Conservation (phyloP, 768 basidiomycete species). For the Arthromyces matolae region DNA sequence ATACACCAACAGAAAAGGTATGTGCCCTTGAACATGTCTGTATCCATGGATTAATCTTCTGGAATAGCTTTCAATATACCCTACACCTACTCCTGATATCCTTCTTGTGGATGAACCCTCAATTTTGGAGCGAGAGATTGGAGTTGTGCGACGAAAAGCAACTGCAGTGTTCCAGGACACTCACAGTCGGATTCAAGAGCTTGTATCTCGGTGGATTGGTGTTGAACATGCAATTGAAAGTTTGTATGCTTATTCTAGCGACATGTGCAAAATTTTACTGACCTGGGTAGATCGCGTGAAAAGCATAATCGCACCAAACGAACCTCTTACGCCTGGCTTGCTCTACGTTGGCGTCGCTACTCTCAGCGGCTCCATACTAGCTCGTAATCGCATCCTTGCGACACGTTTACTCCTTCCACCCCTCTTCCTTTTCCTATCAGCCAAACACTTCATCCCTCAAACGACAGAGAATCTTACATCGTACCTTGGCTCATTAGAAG, state of each 20-base stretch:
- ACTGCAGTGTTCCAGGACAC: constrained; percentile 54
- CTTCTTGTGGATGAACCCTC: constrained; percentile 75
- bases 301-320: constrained; percentile 73
- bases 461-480: constrained; percentile 65
- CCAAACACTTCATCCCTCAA: constrained; percentile 84
- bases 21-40: constrained; percentile 1
- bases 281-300: constrained; percentile 66
- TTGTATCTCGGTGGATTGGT: constrained; percentile 79
- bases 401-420: constrained; percentile 77
- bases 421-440: constrained; percentile 60
- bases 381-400: constrained; percentile 70
- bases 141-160: constrained; percentile 57
- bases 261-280: background rate
- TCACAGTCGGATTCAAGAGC: constrained; percentile 64
- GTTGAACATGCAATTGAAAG: constrained; percentile 84
- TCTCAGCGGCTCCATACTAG: constrained; percentile 83
- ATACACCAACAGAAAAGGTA: constrained; percentile 30
- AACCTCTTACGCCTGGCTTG: constrained; percentile 82
- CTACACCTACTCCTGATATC: constrained; percentile 54
- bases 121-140: constrained; percentile 74
- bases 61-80: constrained; percentile 83
- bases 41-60: background rate
- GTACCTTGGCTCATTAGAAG: constrained; percentile 70
- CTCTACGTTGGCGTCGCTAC: constrained; percentile 89
- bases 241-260: constrained; percentile 35